These are phyloP conservation scores for carrot (Daucus carota) DNA, from an alignment of 129 eudicot species.

Conservation along the genomic window DH1_v3.0 NC_030382.2:49176501-49177000, in stretches of 20 bases:
- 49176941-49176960: background rate
- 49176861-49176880: no score
- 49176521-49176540: background rate
- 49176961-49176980: background rate
- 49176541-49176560: background rate
- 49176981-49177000: background rate
- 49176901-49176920: no score
- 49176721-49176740: no score
- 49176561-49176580: constrained; percentile 5
- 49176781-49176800: background rate
- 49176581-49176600: background rate
- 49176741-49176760: no score
- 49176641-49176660: no score
- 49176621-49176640: no score
- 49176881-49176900: background rate
- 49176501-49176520: constrained; percentile 2
- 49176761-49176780: background rate
- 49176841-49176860: background rate
- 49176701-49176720: no score
- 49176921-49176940: no score
- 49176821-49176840: background rate
- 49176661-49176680: no score
- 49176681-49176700: no score
- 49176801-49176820: background rate
- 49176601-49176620: background rate